Evolutionary conservation across 2,329 filamentous ascomycete genomes (phyloP), one percentile per base, ranked within the genome.

Genomic region (Arachnomyces sp.): DNA sequence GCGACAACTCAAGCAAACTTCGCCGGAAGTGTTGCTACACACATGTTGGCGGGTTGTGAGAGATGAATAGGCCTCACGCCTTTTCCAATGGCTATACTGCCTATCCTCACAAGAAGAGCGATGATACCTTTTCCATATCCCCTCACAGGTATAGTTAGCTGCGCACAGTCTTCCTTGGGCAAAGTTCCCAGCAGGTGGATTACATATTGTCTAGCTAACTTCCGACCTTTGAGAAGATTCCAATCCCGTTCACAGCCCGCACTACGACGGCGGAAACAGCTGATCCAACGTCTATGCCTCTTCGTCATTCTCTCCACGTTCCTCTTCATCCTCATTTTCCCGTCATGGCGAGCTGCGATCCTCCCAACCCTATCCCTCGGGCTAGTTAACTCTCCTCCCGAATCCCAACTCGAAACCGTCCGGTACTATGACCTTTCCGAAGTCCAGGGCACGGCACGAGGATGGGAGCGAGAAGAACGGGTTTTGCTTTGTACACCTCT

Each of bases 401-500:
- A 85, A 50, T 77, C 86, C 47, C 82, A 94, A 56, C 78, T 96
- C 43, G 87, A 96, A 62, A 96, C 90, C 1, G 86, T 98, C 45
- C 86, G 90, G 61, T 96, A 98, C 67, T 96, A 96, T 66, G 92
- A 98, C 61, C 73, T 98, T 47, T 84, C 83, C 50, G 86, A 92
- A 60, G 87, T 94, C 4, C 84, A 92, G 60, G 92, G 92, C 34
- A 92, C 88, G 6, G 86, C 86, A 38, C 81, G 85, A 49, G 93
- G 92, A 4, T 98, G 92, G 92, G 90, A 96, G 65, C 77, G 88
- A 44, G 92, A 94, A 61, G 92, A 98, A 68, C 80, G 92, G 49
- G 95, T 98, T 51, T 73, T 98, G 25, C 77, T 98, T 43, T 96
- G 92, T 63, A 92, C 94, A 12, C 92, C 92, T 33, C 76, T 98